Evolutionary conservation across 495 filamentous ascomycete species (phyloP).

Genomic region (Aeminium ludgeri): DNA sequence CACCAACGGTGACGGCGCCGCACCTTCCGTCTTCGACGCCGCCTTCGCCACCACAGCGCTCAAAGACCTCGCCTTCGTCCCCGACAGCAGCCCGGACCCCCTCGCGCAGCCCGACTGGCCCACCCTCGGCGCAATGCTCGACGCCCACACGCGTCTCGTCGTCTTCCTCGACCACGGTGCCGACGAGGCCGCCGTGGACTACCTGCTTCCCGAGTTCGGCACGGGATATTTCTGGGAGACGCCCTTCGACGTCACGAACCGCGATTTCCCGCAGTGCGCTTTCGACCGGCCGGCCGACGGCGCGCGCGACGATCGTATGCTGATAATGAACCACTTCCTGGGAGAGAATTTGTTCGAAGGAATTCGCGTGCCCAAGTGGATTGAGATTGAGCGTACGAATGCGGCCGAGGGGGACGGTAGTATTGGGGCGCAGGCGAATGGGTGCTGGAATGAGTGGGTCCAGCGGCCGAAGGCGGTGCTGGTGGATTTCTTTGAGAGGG

Average conservation of each 20-base stretch:
- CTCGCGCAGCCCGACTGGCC: slow-evolving; percentile 16
- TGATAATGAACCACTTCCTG: slow-evolving; percentile 25
- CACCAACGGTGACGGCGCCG: slow-evolving; percentile 19
- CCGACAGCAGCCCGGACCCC: slow-evolving; percentile 1
- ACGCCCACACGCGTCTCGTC: slow-evolving; percentile 19
- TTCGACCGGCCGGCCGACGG: slow-evolving; percentile 18
- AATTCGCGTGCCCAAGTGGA: slow-evolving; percentile 10
- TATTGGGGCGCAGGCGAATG: slow-evolving; percentile 13
- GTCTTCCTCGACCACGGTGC: slow-evolving; percentile 19
- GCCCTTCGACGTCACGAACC: slow-evolving; percentile 16
- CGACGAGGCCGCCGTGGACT: slow-evolving; percentile 14
- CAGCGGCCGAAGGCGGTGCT: slow-evolving; percentile 18
- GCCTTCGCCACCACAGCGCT: slow-evolving; percentile 16
- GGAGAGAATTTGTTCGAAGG: slow-evolving; percentile 12
- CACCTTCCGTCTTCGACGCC: slow-evolving; percentile 8
- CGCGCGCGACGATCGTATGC: slow-evolving; percentile 16
- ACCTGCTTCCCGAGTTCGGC: slow-evolving; percentile 23
- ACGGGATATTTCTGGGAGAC: slow-evolving; percentile 24
- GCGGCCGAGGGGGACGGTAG: slow-evolving; percentile 13
- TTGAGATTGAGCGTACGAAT: slow-evolving; percentile 4
- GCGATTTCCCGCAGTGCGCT: slow-evolving; percentile 17
- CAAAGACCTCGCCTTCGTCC: slow-evolving; percentile 18
- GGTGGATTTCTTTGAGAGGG: slow-evolving; percentile 23
- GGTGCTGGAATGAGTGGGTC: slow-evolving; percentile 16
- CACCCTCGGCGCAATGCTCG: slow-evolving; percentile 20